Evolutionary conservation across 1,139 yeast genomes (phyloP).

Genomic region (Arxiozyma heterogenica): DNA sequence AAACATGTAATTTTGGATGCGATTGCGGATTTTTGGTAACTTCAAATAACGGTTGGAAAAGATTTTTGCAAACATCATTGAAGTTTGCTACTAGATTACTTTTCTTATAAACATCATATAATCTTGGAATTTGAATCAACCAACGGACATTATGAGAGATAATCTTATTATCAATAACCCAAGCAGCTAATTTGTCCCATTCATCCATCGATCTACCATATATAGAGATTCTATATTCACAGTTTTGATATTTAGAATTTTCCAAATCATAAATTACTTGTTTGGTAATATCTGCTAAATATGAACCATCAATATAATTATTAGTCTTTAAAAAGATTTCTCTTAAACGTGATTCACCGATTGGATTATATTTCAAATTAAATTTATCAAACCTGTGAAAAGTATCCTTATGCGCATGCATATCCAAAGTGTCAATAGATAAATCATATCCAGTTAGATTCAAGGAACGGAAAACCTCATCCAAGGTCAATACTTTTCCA

Average conservation of each 20-base stretch:
- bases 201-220: constrained; percentile 85
- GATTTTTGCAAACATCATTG: constrained; percentile 65
- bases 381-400: constrained; percentile 97
- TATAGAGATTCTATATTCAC: constrained; percentile 86
- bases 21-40: constrained; percentile 75
- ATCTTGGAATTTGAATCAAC: constrained; percentile 90
- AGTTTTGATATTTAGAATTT: constrained; percentile 92
- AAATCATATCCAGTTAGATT: constrained; percentile 88
- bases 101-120: constrained; percentile 80
- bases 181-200: constrained; percentile 91
- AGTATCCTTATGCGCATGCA: constrained; percentile 98
- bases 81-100: constrained; percentile 62
- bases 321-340: constrained; percentile 94
- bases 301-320: constrained; percentile 78
- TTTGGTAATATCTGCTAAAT: constrained; percentile 84
- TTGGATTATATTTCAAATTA: constrained; percentile 93
- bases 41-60: constrained; percentile 87
- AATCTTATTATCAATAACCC: constrained; percentile 90
- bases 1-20: constrained; percentile 82
- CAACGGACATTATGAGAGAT: constrained; percentile 93
- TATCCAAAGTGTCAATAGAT: constrained; percentile 91
- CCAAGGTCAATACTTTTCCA: constrained; percentile 77
- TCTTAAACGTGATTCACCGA: constrained; percentile 93
- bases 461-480: constrained; percentile 82
- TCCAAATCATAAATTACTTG: constrained; percentile 93